Base-by-base conservation (phyloP, 257 asterid species). In the Datura wrightii region DNA sequence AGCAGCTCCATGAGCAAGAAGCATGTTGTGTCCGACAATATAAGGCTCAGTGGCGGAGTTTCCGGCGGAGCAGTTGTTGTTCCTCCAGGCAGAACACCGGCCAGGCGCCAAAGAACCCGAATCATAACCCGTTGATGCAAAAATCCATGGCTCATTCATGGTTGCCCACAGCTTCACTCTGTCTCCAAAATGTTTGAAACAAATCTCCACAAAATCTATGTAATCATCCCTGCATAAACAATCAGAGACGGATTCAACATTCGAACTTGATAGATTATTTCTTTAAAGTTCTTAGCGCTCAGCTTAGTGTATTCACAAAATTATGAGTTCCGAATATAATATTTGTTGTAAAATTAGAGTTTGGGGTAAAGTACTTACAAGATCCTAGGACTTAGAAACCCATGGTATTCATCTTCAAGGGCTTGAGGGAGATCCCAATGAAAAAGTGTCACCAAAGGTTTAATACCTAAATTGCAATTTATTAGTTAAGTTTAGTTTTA, bases 401-500 rank as follows among this genome's bases (percentile, higher is more conserved):
- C 97, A 70, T 36, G 86, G 52, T 95, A 95, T 41, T 94, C 94
- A 76, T 91, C 95, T 58, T 94, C 93, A 48, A 93, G 85, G 34
- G 92, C 93, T 89, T 94, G 97, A 9, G 98, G 97, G 52, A 89
- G 83, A 89, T 94, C 97, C 97, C 95, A 93, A 46, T 94, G 98
- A 62, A 85, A 91, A 15, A 94, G 63, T 58, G 97, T 91, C 74
- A 90, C 97, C 10, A 83, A 82, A 79, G 98, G 98, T 8, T 85
- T 82, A 41, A 93, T 84, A 13, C 96, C 98, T 92, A 53, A 18
- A 24, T 10, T 15, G 24, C 56, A 48, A 48, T 11, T 6, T 24
- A 65, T 69, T 24, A 76, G 2, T 24, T 24, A 56, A 60, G 31
- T 24, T 59, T 42, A 46, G 3, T 48, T 74, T 72, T 19, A 3